These are phyloP conservation scores for Trichophyton schoenleinii DNA, from an alignment of 2,329 filamentous ascomycete species.

Conservation along the genomic window DNA sequence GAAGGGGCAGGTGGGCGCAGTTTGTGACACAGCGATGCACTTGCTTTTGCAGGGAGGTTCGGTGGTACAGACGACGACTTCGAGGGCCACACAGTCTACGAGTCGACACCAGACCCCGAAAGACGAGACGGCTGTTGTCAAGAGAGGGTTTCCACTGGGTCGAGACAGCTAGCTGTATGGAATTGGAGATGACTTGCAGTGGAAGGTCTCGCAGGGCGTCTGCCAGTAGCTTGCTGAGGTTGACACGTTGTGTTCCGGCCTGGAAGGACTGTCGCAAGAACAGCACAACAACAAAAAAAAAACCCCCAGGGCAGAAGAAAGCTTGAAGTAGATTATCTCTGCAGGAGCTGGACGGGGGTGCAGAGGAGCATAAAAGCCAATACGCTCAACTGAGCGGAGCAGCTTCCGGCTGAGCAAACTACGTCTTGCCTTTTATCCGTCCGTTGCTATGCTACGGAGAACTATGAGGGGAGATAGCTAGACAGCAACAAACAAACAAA, in stretches of 20 bases:
- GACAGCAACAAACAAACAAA: conserved; percentile 1
- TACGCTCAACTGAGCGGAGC: too few species aligned
- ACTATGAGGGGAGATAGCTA: neutral
- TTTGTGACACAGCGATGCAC: neutral
- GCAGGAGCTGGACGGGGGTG: neutral
- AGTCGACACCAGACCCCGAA: neutral
- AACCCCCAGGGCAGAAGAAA: neutral
- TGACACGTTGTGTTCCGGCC: neutral
- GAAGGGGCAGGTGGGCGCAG: neutral
- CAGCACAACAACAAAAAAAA: neutral
- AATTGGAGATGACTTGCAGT: neutral
- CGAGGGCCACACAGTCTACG: neutral
- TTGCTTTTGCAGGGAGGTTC: neutral
- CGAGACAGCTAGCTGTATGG: neutral
- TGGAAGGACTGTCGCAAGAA: neutral
- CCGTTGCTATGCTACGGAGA: neutral
- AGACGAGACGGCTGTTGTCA: neutral
- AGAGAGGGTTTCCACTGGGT: neutral
- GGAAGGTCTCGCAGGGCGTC: neutral
- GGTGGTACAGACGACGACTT: neutral
- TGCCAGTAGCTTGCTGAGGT: neutral
- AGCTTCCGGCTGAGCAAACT: neutral
- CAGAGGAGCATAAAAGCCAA: neutral
- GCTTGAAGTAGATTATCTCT: neutral
- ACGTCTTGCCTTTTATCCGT: neutral